Conservation (phyloP, 2,329 filamentous ascomycete genomes). For the Ophiostoma himal-ulmi region DNA sequence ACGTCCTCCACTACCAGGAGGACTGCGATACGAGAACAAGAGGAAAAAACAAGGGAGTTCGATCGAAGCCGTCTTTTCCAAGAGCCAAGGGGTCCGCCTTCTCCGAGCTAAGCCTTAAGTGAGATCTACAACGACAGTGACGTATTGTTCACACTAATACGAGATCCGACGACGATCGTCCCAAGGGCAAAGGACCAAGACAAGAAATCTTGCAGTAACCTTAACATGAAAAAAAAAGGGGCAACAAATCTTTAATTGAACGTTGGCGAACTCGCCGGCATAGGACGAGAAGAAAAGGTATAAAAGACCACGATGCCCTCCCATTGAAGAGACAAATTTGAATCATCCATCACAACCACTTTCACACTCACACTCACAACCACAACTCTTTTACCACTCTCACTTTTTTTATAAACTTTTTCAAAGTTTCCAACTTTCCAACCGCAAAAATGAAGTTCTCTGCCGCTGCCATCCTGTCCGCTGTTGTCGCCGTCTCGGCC, state of each 20-base stretch:
- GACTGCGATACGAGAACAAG: not conserved
- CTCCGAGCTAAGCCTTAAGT: not conserved
- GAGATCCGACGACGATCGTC: slow-evolving; percentile 5
- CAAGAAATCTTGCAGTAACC: not conserved
- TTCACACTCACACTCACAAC: not conserved
- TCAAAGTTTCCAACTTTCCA: not conserved
- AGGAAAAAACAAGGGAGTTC: not conserved
- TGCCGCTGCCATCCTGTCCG: not conserved
- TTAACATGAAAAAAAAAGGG: not conserved
- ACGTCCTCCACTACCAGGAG: not conserved
- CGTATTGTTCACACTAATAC: not conserved
- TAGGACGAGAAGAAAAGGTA: not conserved
- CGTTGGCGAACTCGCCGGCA: not conserved
- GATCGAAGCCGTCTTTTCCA: not conserved
- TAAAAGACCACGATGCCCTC: not conserved
- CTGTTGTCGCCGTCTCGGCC: slow-evolving; percentile 12
- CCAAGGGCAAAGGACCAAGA: not conserved
- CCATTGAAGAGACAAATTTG: not conserved
- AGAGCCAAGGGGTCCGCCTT: not conserved
- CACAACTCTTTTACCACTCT: not conserved
- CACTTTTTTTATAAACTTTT: not conserved
- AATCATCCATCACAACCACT: not conserved
- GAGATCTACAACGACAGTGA: slow-evolving; percentile 1
- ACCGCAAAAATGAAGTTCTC: slow-evolving; percentile 7
- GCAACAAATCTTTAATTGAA: not conserved